Percentiles rank a stretch among this genome's conserved stretches.
These are phyloP conservation scores for Yamadazyma atmosphaerica DNA, from an alignment of 1,139 yeast genomes.

Conservation along the genomic window DNA sequence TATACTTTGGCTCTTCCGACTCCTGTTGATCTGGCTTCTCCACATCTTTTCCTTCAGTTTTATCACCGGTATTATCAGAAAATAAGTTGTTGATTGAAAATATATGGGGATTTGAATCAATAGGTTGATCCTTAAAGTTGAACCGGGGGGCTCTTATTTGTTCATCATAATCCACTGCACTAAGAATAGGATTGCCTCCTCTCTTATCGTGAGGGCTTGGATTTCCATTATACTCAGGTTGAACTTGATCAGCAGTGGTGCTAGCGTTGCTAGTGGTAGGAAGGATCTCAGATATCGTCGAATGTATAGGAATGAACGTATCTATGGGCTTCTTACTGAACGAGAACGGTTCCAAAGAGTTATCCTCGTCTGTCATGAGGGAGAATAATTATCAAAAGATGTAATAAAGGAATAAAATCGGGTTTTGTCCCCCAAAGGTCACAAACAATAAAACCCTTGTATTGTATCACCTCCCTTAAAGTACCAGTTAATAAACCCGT, in stretches of 20 bases:
- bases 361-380: neutral
- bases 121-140: conserved; percentile 13
- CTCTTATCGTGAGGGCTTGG: conserved; percentile 3
- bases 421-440: too few relatives aligned
- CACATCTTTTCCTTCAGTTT: neutral
- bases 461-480: too few relatives aligned
- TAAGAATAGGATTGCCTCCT: conserved; percentile 12
- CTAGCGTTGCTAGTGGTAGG: conserved; percentile 12
- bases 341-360: conserved; percentile 25
- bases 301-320: conserved; percentile 20
- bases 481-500: too few relatives aligned
- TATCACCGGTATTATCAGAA: neutral
- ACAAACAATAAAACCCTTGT: too few relatives aligned
- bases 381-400: too few relatives aligned
- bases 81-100: neutral
- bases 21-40: neutral
- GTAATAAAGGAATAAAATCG: too few relatives aligned
- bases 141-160: conserved; percentile 48
- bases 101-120: conserved; percentile 1
- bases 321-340: conserved; percentile 40
- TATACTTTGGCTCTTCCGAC: conserved; percentile 18
- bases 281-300: conserved; percentile 35
- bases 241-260: neutral
- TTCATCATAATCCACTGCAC: conserved; percentile 41
- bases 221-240: neutral